Base-by-base conservation (phyloP, 768 basidiomycete species). In the Strobilomyces confusus region DNA sequence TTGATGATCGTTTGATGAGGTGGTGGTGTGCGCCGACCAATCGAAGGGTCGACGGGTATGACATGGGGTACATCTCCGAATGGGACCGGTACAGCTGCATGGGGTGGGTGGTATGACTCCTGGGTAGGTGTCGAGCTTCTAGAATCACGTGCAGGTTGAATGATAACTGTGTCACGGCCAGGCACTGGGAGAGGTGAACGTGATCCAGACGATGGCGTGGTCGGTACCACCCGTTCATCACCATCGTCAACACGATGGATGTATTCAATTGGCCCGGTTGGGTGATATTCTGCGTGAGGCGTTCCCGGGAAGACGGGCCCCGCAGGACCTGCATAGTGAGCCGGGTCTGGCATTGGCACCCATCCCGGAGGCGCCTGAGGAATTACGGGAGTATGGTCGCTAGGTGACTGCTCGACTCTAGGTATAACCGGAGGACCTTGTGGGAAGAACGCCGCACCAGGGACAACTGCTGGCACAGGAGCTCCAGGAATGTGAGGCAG, bases 261-360 rank as follows among this genome's bases (percentile, higher is more conserved):
- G 29, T 54, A 59, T 17, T 48, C 55, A 17, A 22, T 14, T 9
- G 54, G 63, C 19, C 44, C 44, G 2, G 36, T 47, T 2, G 54
- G 47, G 40, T 33, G 56, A 40, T 45, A 53, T 3, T 48, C 52
- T 1, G 37, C 55, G 26, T 53, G 60, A 11, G 57, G 55, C 4
- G 41, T 47, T n/a, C 71, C 75, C 23, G 62, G 76, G 48, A 78
- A 67, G 20, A 77, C 73, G 9, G 71, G 71, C 14, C 55, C 57
- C 11, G 20, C 34, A 30, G 49, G 62, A 11, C 38, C 57, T 55
- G 26, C 40, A 3, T 49, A 59, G 7, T 40, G 34, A 9, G 17
- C 44, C 37, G 64, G 64, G 15, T 65, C 62, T 43, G 70, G 70
- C 66, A 69, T 55, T 17, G 41, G 22, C 44, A 57, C 29, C 30